A percentile compares a stretch with the other conserved stretches of the same genome.
These are phyloP conservation scores for Penicillium frequentans DNA, from an alignment of 2,329 filamentous ascomycete species.

Conservation along the genomic window DNA sequence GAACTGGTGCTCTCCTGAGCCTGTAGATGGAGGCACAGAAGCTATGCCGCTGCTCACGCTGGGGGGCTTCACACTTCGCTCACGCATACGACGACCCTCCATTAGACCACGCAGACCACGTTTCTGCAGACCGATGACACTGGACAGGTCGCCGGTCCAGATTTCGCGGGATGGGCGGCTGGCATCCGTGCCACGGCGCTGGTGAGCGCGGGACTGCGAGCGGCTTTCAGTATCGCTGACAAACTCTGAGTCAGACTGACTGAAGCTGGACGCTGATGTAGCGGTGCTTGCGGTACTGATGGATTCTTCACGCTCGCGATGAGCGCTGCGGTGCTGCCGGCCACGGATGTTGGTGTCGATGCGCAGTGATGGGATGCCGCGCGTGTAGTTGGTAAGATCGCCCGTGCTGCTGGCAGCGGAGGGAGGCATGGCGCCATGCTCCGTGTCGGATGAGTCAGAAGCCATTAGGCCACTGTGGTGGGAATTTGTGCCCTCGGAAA, in stretches of 20 bases:
- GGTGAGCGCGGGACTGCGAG: constrained; percentile 38
- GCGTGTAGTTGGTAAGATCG: constrained; percentile 26
- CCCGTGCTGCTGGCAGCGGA: constrained; percentile 30
- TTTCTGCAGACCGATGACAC: constrained; percentile 94
- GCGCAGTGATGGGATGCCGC: constrained; percentile 36
- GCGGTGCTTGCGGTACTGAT: constrained; percentile 39
- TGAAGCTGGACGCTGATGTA: constrained; percentile 39
- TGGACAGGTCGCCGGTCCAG: constrained; percentile 73
- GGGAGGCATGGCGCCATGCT: constrained; percentile 30
- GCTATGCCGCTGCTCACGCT: constrained; percentile 21
- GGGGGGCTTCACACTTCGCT: constrained; percentile 55
- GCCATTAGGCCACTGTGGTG: constrained; percentile 31
- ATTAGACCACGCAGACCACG: constrained; percentile 86
- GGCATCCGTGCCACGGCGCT: constrained; percentile 40
- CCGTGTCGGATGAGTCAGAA: constrained; percentile 42
- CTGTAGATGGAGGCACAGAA: constrained; percentile 15
- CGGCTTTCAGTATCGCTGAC: constrained; percentile 25
- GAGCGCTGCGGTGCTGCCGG: constrained; percentile 21
- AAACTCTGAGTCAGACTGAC: constrained; percentile 38
- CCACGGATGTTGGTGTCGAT: constrained; percentile 39
- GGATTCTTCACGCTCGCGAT: constrained; percentile 40
- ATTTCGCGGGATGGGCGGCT: constrained; percentile 57
- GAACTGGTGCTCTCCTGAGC: constrained; percentile 15
- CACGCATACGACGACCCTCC: constrained; percentile 85
- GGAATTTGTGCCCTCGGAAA: constrained; percentile 22